Conservation (phyloP, 805 yeast genomes). For the Saccharomycopsis sp. region DNA sequence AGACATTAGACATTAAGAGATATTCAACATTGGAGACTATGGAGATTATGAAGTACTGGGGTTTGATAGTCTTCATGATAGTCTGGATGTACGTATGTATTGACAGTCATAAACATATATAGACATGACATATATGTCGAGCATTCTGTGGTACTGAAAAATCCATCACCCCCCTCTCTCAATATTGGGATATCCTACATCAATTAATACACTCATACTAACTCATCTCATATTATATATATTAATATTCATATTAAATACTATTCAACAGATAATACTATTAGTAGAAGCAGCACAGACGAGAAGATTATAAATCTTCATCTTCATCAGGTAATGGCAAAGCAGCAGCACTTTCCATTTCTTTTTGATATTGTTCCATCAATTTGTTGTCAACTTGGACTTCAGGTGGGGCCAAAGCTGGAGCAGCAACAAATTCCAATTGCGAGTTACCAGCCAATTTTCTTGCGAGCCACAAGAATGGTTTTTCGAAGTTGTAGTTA, state of each 20-base stretch:
- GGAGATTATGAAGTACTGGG: no score
- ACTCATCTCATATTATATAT: not conserved
- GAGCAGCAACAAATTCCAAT: slow-evolving; percentile 97
- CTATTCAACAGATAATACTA: not conserved
- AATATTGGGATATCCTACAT: no score
- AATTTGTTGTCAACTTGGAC: slow-evolving; percentile 93
- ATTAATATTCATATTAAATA: not conserved
- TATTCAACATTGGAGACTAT: no score
- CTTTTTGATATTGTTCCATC: slow-evolving; percentile 98
- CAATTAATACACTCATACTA: no score
- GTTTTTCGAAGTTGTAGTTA: slow-evolving; percentile 99
- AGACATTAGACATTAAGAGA: no score
- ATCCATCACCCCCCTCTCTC: no score
- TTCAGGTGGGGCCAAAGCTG: slow-evolving; percentile 99
- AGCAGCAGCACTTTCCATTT: slow-evolving; percentile 99
- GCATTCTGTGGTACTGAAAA: no score
- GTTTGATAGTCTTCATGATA: no score
- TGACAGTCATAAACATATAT: no score
- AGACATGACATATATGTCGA: no score
- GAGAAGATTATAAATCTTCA: slow-evolving; percentile 76
- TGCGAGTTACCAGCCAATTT: slow-evolving; percentile 97
- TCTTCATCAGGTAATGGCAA: slow-evolving; percentile 99
- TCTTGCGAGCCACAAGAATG: slow-evolving; percentile 99
- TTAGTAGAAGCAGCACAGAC: not conserved
- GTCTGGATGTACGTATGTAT: no score